A percentile compares a stretch with the other conserved stretches of the same genome.
Conservation (phyloP, 306 rosid species). For the Citrullus mucosospermus region DNA sequence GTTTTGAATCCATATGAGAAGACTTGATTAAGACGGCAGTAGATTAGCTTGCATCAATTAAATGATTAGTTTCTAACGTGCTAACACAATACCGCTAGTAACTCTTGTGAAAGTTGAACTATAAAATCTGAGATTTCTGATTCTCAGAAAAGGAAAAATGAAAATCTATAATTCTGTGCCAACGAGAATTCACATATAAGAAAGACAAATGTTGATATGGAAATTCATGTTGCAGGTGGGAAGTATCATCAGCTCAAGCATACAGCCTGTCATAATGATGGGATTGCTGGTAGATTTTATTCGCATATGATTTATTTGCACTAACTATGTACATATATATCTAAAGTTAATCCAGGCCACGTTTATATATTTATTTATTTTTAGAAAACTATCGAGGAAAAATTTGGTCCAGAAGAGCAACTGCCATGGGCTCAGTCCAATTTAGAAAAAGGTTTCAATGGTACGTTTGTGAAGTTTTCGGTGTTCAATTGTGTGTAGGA, state of each 20-base stretch:
- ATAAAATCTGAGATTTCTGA: neutral
- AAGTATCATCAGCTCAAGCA: constrained; percentile 23
- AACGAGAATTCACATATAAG: neutral
- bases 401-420: constrained; percentile 19
- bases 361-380: neutral
- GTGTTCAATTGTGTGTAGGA: neutral
- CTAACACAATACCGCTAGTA: neutral
- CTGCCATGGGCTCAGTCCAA: constrained; percentile 16
- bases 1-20: neutral
- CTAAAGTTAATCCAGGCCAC: neutral
- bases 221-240: constrained; percentile 24
- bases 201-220: neutral
- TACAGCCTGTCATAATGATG: constrained; percentile 31
- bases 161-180: neutral
- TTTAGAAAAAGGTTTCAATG: constrained; percentile 25
- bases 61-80: neutral
- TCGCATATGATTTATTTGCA: neutral
- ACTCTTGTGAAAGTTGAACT: neutral
- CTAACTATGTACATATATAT: neutral
- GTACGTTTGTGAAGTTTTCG: constrained; percentile 11
- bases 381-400: constrained; percentile 26
- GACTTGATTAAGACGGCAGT: neutral
- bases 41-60: neutral
- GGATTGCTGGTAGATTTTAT: constrained; percentile 24
- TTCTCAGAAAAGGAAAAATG: neutral